Conservation (phyloP, 257 asterid genomes). For the Penstemon davidsonii region DNA sequence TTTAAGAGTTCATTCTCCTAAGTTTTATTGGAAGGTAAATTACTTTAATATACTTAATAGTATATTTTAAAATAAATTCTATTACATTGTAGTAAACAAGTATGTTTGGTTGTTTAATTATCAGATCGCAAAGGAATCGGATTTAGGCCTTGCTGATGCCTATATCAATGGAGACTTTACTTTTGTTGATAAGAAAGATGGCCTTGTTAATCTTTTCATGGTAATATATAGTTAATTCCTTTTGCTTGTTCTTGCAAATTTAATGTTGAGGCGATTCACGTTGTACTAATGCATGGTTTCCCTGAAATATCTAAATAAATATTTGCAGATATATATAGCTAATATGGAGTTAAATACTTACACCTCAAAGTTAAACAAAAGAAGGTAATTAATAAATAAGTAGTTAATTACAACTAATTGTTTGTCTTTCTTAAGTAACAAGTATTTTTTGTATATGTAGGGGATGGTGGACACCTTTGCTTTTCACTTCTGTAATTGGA, state of each 20-base stretch:
- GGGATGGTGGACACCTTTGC: conserved; percentile 69
- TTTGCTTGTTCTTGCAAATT: no score
- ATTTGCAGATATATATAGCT: conserved; percentile 62
- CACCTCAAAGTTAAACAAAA: conserved; percentile 43
- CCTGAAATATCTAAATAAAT: no score
- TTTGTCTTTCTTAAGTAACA: no score
- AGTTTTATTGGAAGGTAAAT: conserved; percentile 73
- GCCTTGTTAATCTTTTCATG: conserved; percentile 59
- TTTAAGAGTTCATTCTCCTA: conserved; percentile 61
- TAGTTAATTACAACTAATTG: no score
- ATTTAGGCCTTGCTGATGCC: conserved; percentile 84
- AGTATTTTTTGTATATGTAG: conserved; percentile 22
- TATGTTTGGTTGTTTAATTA: background rate
- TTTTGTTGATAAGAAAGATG: conserved; percentile 55
- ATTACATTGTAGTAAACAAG: background rate
- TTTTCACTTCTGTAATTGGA: conserved; percentile 46
- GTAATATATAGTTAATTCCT: conserved; percentile 26
- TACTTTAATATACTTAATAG: background rate
- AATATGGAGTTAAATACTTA: conserved; percentile 64
- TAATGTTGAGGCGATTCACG: no score
- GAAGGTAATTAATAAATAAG: conserved; percentile 42
- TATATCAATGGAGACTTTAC: conserved; percentile 74
- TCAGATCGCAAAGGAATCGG: conserved; percentile 64
- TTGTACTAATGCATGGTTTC: no score
- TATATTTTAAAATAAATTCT: background rate